These are phyloP conservation scores for Phymatotrichopsis omnivora DNA, from an alignment of 2,329 filamentous ascomycete genomes.

Conservation along the genomic window DNA sequence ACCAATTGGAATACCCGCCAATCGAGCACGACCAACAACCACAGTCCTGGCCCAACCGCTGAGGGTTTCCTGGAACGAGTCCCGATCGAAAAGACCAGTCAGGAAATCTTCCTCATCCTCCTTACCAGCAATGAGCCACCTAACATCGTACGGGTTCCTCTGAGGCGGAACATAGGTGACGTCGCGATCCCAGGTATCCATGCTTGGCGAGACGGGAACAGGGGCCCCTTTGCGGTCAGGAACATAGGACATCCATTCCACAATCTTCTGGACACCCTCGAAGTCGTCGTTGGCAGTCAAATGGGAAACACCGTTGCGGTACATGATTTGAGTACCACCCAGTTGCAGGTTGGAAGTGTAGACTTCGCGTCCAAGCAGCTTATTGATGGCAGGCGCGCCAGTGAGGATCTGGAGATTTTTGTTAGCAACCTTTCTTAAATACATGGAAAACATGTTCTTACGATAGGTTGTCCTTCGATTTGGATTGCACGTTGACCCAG, in stretches of 20 bases:
- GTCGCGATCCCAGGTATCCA: conserved; percentile 87
- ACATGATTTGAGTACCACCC: conserved; percentile 99
- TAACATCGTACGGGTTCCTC: conserved; percentile 82
- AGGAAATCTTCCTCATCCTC: conserved; percentile 78
- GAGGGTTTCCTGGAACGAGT: conserved; percentile 92
- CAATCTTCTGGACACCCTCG: conserved; percentile 92
- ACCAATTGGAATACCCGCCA: conserved; percentile 95
- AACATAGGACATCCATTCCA: conserved; percentile 95
- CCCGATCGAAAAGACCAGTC: conserved; percentile 87
- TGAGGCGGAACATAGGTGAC: conserved; percentile 67
- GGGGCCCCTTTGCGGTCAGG: conserved; percentile 90
- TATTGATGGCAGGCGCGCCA: conserved; percentile 94
- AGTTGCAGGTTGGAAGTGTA: conserved; percentile 99
- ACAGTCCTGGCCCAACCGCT: conserved; percentile 96
- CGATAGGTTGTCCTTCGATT: conserved; percentile 93
- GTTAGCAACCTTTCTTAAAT: conserved; percentile 7
- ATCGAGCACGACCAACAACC: conserved; percentile 87
- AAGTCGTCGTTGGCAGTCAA: conserved; percentile 98
- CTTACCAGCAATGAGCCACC: conserved; percentile 85
- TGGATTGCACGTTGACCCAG: conserved; percentile 97
- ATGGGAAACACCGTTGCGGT: conserved; percentile 98
- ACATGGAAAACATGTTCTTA: conserved; percentile 17
- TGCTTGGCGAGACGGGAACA: conserved; percentile 78
- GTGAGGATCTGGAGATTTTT: conserved; percentile 58
- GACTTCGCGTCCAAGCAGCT: conserved; percentile 91